Percentiles rank a stretch among this genome's conserved stretches.
phyloP scores from a whole-genome alignment of 2,329 filamentous ascomycete genomes.

The Fusarium chaquense region DNA sequence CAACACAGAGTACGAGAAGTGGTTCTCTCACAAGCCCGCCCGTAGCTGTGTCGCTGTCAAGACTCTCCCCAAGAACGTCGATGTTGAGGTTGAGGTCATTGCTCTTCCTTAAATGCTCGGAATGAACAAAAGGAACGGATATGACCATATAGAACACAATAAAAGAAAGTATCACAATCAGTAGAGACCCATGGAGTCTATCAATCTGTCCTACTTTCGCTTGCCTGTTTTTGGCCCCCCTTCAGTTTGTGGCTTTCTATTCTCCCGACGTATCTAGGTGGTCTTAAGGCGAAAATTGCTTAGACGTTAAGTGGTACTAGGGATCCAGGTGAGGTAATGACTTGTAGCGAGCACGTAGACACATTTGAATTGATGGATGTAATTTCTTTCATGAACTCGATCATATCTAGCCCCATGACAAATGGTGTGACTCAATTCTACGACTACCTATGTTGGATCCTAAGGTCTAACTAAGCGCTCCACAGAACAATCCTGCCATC shows the following conservation, averaged over 20 bases:
- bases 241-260: background rate
- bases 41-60: slow-evolving; percentile 91
- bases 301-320: background rate
- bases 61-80: slow-evolving; percentile 85
- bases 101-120: slow-evolving; percentile 68
- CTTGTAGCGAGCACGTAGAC: background rate
- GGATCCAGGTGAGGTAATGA: background rate
- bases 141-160: background rate
- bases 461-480: slow-evolving; percentile 64
- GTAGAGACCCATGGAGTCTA: background rate
- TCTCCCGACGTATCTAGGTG: background rate
- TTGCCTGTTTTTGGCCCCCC: background rate
- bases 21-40: slow-evolving; percentile 86
- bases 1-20: slow-evolving; percentile 88
- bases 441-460: background rate
- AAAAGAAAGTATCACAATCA: background rate
- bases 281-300: too few species aligned
- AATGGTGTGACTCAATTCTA: slow-evolving; percentile 2
- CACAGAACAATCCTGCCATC: slow-evolving; percentile 87
- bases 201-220: background rate
- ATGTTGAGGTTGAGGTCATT: slow-evolving; percentile 92
- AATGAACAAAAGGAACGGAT: slow-evolving; percentile 3
- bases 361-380: too few species aligned
- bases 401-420: background rate
- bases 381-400: background rate